Evolutionary conservation across 768 basidiomycete species (phyloP).

Genomic region (Russula abietina): DNA sequence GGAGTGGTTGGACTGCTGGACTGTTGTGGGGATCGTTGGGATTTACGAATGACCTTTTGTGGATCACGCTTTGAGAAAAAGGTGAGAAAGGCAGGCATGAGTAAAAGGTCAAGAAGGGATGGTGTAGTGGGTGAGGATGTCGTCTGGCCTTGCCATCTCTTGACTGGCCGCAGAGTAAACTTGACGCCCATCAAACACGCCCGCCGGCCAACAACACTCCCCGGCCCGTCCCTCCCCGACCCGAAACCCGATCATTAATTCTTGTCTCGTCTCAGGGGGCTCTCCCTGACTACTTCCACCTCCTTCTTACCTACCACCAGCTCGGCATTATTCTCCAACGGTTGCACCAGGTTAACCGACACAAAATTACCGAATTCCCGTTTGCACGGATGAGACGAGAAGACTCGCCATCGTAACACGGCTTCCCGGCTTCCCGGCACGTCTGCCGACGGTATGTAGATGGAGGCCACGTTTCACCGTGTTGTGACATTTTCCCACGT

Average conservation of each 20-base stretch:
- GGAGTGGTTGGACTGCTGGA: not conserved
- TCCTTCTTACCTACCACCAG: too few relatives aligned
- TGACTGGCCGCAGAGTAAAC: not conserved
- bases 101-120: not conserved
- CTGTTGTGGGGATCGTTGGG: not conserved
- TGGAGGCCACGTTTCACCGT: not conserved
- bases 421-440: not conserved
- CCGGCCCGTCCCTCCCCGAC: not conserved
- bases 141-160: not conserved
- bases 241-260: not conserved
- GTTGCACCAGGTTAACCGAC: too few relatives aligned
- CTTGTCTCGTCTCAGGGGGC: not conserved
- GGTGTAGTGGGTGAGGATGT: not conserved
- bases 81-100: not conserved
- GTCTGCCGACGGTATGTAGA: not conserved
- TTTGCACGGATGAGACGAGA: too few relatives aligned
- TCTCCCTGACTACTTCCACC: not conserved
- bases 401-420: not conserved
- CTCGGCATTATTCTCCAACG: not conserved
- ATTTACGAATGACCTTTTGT: not conserved
- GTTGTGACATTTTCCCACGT: not conserved
- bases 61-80: constrained; percentile 22
- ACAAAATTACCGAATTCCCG: not conserved
- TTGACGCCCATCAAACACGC: not conserved
- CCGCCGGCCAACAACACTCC: not conserved